Conservation (phyloP, 2,329 filamentous ascomycete species). For the Sphaerulina musiva region DNA sequence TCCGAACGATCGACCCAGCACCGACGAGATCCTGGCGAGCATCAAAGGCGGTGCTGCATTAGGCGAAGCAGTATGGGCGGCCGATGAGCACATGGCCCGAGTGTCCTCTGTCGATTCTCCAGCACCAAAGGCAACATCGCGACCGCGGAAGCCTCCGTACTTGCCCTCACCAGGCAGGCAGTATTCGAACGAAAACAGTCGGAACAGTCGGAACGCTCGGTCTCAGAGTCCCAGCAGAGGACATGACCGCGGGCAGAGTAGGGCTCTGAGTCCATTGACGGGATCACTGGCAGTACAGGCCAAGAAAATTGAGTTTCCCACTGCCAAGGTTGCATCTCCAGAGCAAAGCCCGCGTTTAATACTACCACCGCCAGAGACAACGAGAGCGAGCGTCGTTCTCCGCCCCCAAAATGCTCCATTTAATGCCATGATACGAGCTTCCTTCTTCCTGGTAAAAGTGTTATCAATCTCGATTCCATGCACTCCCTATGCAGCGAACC, state of each 20-base stretch:
- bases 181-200: slow-evolving; percentile 15
- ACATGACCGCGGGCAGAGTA: slow-evolving; percentile 12
- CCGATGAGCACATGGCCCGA: slow-evolving; percentile 27
- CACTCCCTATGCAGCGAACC: slow-evolving; percentile 61
- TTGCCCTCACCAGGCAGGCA: slow-evolving; percentile 17
- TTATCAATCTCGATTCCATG: slow-evolving; percentile 60
- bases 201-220: neutral
- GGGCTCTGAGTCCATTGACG: slow-evolving; percentile 9
- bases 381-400: slow-evolving; percentile 30
- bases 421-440: slow-evolving; percentile 44
- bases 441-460: slow-evolving; percentile 64
- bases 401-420: slow-evolving; percentile 32
- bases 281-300: slow-evolving; percentile 5
- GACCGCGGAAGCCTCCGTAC: slow-evolving; percentile 22
- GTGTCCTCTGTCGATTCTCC: slow-evolving; percentile 42
- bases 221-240: slow-evolving; percentile 17
- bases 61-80: slow-evolving; percentile 25
- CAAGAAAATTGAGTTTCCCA: slow-evolving; percentile 4
- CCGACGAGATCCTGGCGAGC: slow-evolving; percentile 73
- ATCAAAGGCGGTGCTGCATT: slow-evolving; percentile 56
- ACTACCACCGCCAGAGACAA: slow-evolving; percentile 32
- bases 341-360: slow-evolving; percentile 32
- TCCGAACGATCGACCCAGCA: slow-evolving; percentile 69
- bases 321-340: slow-evolving; percentile 1
- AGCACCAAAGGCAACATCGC: slow-evolving; percentile 15